These are phyloP conservation scores for Emmonsia crescens DNA, from an alignment of 2,329 filamentous ascomycete species.

Conservation along the genomic window DNA sequence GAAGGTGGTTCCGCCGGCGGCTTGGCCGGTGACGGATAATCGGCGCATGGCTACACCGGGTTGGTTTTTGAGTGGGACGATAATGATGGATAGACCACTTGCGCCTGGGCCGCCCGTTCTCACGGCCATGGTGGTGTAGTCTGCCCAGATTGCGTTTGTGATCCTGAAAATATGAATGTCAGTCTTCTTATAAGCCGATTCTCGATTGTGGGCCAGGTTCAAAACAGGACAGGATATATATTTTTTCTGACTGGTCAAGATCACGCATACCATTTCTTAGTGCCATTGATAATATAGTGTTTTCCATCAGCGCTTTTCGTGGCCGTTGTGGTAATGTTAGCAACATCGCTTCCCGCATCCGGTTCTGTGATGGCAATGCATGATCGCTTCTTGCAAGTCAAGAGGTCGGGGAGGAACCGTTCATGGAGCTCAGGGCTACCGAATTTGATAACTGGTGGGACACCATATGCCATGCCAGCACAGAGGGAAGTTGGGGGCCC, in stretches of 20 bases:
- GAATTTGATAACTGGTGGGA: constrained; percentile 61
- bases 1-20: constrained; percentile 58
- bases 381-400: constrained; percentile 53
- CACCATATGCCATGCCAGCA: constrained; percentile 60
- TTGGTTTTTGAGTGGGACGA: constrained; percentile 58
- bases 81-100: constrained; percentile 52
- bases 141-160: constrained; percentile 60
- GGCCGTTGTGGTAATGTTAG: constrained; percentile 60
- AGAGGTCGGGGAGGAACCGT: constrained; percentile 55
- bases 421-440: constrained; percentile 52
- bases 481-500: constrained; percentile 57
- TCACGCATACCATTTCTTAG: constrained; percentile 55
- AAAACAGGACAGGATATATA: neutral
- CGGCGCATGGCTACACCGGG: constrained; percentile 58
- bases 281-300: constrained; percentile 60
- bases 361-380: constrained; percentile 76
- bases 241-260: constrained; percentile 16
- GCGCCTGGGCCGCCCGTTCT: constrained; percentile 57
- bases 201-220: neutral
- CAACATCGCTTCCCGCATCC: constrained; percentile 61
- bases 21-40: constrained; percentile 55
- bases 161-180: constrained; percentile 36
- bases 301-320: constrained; percentile 51
- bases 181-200: neutral
- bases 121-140: constrained; percentile 61